Conservation (phyloP, 2,329 filamentous ascomycete species). For the Cladophialophora psammophila region DNA sequence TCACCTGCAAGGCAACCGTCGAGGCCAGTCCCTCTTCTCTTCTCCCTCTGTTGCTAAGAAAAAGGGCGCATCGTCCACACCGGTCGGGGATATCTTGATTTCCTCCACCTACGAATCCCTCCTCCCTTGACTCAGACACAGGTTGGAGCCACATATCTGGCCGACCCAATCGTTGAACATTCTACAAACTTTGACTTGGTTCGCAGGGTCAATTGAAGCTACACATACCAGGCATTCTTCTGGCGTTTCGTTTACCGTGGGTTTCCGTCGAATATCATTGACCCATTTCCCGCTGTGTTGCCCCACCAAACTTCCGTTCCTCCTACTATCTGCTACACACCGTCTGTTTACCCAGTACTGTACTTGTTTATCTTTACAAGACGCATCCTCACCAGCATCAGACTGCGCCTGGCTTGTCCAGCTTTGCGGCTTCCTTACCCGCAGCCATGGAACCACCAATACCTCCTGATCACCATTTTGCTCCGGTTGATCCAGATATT, state of each 20-base stretch:
- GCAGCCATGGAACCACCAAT: conserved; percentile 32
- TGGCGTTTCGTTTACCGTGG: conserved; percentile 1
- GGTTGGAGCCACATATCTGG: not conserved
- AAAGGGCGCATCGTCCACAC: conserved; percentile 7
- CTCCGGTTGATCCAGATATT: conserved; percentile 24
- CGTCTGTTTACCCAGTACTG: conserved; percentile 4
- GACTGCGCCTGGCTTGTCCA: conserved; percentile 32
- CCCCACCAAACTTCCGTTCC: conserved; percentile 28
- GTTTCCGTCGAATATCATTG: conserved; percentile 15
- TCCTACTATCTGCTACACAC: conserved; percentile 12
- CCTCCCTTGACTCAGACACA: conserved; percentile 9
- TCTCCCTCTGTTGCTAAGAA: not conserved
- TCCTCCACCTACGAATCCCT: conserved; percentile 16
- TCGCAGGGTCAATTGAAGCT: not conserved
- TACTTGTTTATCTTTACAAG: conserved; percentile 12
- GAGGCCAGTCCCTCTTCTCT: conserved; percentile 7
- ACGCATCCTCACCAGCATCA: conserved; percentile 32
- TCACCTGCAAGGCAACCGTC: conserved; percentile 30
- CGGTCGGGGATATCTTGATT: conserved; percentile 15
- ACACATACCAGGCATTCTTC: not conserved
- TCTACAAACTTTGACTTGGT: conserved; percentile 2
- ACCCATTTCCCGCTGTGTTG: conserved; percentile 13
- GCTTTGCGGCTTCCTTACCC: conserved; percentile 13
- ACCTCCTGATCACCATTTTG: conserved; percentile 31
- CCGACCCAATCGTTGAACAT: conserved; percentile 8